Evolutionary conservation across 768 basidiomycete genomes (phyloP).

Genomic region (Termitomyces sp.): DNA sequence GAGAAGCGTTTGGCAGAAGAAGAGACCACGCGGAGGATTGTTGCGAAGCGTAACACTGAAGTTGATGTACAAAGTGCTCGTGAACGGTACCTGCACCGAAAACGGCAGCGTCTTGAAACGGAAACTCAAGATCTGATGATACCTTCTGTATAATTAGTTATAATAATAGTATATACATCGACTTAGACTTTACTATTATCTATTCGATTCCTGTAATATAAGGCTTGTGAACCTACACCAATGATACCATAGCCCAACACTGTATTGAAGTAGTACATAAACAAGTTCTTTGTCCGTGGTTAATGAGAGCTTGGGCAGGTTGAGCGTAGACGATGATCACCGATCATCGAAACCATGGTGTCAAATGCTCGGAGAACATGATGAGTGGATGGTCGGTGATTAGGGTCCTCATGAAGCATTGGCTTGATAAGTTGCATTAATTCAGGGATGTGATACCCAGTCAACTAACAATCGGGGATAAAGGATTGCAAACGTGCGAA

Average conservation of each 20-base stretch:
- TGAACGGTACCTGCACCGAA: constrained; percentile 74
- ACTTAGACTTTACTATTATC: constrained; percentile 1
- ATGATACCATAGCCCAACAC: neutral
- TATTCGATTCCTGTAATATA: constrained; percentile 1
- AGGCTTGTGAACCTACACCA: neutral
- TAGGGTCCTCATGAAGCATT: constrained; percentile 56
- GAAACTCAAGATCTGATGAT: constrained; percentile 21
- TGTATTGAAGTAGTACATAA: neutral
- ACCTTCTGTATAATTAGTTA: constrained; percentile 12
- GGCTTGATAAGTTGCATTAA: constrained; percentile 51
- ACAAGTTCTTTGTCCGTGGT: constrained; percentile 1
- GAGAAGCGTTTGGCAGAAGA: constrained; percentile 60
- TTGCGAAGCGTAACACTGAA: constrained; percentile 75
- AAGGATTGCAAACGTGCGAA: neutral
- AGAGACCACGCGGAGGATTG: constrained; percentile 61
- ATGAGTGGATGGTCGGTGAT: constrained; percentile 47
- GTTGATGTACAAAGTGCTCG: constrained; percentile 70
- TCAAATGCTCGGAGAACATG: constrained; percentile 52
- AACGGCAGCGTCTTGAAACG: constrained; percentile 67
- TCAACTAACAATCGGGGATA: constrained; percentile 37
- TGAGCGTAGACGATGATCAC: constrained; percentile 26
- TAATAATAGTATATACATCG: neutral
- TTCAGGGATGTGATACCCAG: constrained; percentile 57
- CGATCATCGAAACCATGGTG: constrained; percentile 40
- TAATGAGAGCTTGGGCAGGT: constrained; percentile 19